Evolutionary conservation across 2,329 filamentous ascomycete species (phyloP).

Genomic region (Verticillium klebahnii): DNA sequence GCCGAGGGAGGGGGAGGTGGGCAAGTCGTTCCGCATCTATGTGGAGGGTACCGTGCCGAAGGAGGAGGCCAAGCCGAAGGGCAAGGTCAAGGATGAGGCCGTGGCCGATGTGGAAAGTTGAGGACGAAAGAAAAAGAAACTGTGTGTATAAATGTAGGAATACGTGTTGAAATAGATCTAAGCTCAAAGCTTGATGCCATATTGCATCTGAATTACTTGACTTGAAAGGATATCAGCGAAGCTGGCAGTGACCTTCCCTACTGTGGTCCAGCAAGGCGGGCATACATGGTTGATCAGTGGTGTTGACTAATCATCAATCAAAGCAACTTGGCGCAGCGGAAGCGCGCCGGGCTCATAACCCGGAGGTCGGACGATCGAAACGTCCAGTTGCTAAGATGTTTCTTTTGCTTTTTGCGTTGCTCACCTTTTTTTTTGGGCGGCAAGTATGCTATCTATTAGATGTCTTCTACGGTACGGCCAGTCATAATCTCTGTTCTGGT

Average conservation of each 20-base stretch:
- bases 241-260: too few relatives aligned
- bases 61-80: not conserved
- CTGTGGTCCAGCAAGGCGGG: too few relatives aligned
- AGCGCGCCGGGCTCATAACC: conserved; percentile 6
- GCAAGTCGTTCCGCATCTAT: conserved; percentile 36
- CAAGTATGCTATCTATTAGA: too few relatives aligned
- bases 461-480: too few relatives aligned
- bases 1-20: conserved; percentile 38
- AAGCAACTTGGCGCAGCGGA: conserved; percentile 5
- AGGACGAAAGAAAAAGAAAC: not conserved
- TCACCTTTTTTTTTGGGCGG: not conserved
- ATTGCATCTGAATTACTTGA: too few relatives aligned
- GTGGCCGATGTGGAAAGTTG: not conserved
- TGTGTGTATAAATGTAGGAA: too few relatives aligned
- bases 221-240: too few relatives aligned
- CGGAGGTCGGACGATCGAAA: conserved; percentile 5
- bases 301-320: not conserved
- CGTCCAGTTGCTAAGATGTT: not conserved
- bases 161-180: too few relatives aligned
- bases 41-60: conserved; percentile 27
- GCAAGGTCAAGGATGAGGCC: not conserved
- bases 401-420: not conserved
- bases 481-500: too few relatives aligned
- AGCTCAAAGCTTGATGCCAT: too few relatives aligned
- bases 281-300: too few relatives aligned